These are phyloP conservation scores for Agaricus subrufescens DNA, from an alignment of 768 basidiomycete species.

Conservation along the genomic window DNA sequence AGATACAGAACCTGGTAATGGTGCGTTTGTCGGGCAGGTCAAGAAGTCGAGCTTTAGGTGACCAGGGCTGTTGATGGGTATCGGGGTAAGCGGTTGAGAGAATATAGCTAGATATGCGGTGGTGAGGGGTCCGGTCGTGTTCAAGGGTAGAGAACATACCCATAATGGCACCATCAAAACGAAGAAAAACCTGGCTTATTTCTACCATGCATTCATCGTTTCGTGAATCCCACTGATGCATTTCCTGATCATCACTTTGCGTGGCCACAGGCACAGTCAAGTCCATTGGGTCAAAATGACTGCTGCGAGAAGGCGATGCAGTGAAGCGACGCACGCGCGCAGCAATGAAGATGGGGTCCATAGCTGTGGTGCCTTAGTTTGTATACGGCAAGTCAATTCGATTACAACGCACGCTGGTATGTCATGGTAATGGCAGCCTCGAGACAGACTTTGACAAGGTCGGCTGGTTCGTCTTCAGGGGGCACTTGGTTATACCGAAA, in stretches of 20 bases:
- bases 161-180: background rate
- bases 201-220: slow-evolving; percentile 59
- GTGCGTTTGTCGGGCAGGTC: slow-evolving; percentile 10
- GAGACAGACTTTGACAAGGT: slow-evolving; percentile 33
- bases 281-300: slow-evolving; percentile 37
- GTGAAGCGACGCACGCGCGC: slow-evolving; percentile 55
- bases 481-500: slow-evolving; percentile 29
- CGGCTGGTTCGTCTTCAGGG: slow-evolving; percentile 16
- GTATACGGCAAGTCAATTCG: background rate
- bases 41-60: background rate
- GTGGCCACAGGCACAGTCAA: slow-evolving; percentile 32
- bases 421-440: slow-evolving; percentile 53
- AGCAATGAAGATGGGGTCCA: slow-evolving; percentile 56
- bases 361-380: slow-evolving; percentile 24
- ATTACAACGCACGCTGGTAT: slow-evolving; percentile 33
- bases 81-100: slow-evolving; percentile 3
- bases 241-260: slow-evolving; percentile 22
- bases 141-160: background rate
- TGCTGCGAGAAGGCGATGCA: slow-evolving; percentile 24
- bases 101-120: slow-evolving; percentile 3
- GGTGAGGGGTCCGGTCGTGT: background rate
- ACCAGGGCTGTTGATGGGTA: slow-evolving; percentile 1
- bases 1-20: slow-evolving; percentile 11
- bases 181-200: slow-evolving; percentile 20
- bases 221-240: slow-evolving; percentile 47